Percentiles rank a stretch among this genome's conserved stretches.
Conservation (phyloP, 1,139 yeast genomes). For the Hyphopichia burtonii region DNA sequence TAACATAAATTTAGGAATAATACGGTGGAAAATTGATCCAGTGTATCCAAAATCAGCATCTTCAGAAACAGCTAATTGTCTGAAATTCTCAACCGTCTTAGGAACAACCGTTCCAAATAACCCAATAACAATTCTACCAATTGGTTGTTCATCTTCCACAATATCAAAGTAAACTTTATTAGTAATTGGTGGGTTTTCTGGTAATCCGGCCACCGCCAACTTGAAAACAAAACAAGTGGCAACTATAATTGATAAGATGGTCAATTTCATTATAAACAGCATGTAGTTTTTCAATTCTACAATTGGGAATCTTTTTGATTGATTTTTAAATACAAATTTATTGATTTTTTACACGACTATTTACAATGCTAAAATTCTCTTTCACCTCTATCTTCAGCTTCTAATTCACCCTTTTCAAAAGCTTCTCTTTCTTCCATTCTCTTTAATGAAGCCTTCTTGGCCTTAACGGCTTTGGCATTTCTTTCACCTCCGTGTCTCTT, state of each 20-base stretch:
- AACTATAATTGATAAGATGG: constrained; percentile 19
- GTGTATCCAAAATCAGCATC: constrained; percentile 56
- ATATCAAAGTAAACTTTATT: constrained; percentile 84
- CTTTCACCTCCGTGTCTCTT: constrained; percentile 93
- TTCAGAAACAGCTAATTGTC: constrained; percentile 56
- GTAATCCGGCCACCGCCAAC: constrained; percentile 23
- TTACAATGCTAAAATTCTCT: constrained; percentile 21
- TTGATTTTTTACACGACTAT: not conserved
- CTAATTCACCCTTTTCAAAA: constrained; percentile 24
- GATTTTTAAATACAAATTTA: too few relatives aligned
- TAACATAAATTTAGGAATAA: constrained; percentile 57
- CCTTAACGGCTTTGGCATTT: constrained; percentile 65
- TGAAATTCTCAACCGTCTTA: constrained; percentile 57
- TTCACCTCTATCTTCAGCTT: constrained; percentile 31
- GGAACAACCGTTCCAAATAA: constrained; percentile 68
- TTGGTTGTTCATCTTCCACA: constrained; percentile 69
- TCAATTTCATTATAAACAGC: constrained; percentile 24
- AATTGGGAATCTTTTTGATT: too few relatives aligned
- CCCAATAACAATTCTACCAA: constrained; percentile 71
- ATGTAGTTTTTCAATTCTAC: not conserved
- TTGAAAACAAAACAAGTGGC: too few relatives aligned
- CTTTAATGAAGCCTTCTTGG: constrained; percentile 65
- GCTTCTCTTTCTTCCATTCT: constrained; percentile 43
- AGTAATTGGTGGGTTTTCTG: constrained; percentile 60
- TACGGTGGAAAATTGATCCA: constrained; percentile 55